Percentiles rank a stretch among this genome's conserved stretches.
Evolutionary conservation across 2,329 filamentous ascomycete species (phyloP).

Genomic region (Niveomyces coronatus): DNA sequence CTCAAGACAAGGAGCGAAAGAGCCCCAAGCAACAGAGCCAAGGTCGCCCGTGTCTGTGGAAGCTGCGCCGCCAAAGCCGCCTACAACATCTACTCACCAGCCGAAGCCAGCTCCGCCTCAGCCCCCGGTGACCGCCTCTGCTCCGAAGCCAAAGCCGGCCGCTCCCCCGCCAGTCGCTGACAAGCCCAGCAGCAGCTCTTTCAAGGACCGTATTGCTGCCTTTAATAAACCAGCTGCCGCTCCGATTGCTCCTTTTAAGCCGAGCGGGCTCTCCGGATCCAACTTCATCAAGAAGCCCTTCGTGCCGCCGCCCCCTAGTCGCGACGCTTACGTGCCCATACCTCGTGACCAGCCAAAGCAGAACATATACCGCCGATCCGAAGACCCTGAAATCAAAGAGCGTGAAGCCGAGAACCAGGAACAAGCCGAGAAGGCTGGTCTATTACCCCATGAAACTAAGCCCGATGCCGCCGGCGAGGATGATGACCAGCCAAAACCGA

Average conservation of each 20-base stretch:
- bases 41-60: conserved; percentile 22
- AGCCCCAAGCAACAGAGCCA: conserved; percentile 23
- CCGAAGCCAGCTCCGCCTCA: conserved; percentile 25
- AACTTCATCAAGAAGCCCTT: conserved; percentile 94
- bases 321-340: conserved; percentile 79
- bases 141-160: conserved; percentile 31
- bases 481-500: conserved; percentile 82
- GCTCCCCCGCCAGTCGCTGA: conserved; percentile 58
- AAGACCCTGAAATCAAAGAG: conserved; percentile 65
- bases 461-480: conserved; percentile 42
- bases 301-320: conserved; percentile 86
- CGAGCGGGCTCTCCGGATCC: conserved; percentile 50
- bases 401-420: conserved; percentile 55
- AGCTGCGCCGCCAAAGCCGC: conserved; percentile 16
- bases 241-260: conserved; percentile 84
- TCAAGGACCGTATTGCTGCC: conserved; percentile 90
- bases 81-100: conserved; percentile 20
- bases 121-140: conserved; percentile 29
- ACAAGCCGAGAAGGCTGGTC: conserved; percentile 57
- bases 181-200: conserved; percentile 68
- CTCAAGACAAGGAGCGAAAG: too few relatives aligned
- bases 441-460: conserved; percentile 31
- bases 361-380: conserved; percentile 76
- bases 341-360: conserved; percentile 58
- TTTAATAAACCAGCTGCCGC: conserved; percentile 87